Evolutionary conservation across 2,329 filamentous ascomycete genomes (phyloP), one percentile per base, ranked within the genome.

Genomic region (Hypoxylon sp.): DNA sequence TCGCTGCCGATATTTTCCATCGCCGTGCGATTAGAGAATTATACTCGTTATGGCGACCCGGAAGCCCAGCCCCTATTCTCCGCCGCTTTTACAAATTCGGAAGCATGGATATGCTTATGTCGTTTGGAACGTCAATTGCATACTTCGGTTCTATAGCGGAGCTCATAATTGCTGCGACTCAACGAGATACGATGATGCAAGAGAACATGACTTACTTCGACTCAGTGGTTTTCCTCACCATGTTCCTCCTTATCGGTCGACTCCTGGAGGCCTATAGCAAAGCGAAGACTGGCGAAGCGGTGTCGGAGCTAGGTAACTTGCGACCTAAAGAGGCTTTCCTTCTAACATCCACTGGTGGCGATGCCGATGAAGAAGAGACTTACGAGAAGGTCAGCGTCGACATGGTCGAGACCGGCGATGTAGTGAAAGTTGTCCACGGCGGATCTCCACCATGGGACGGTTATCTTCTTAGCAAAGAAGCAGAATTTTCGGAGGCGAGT

Each of bases 161-260:
- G 17, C n/a, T 60, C 2, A 52, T 60, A 8, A 46, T 60, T 15
- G n/a, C 56, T 15, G 32, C 56, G 4, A 52, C 32, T 35, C 35
- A 51, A 44, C 21, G 21, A 3, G 46, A 52, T n/a, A 7, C 31
- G 3, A 24, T 31, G 19, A 60, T 52, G 55, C 55, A 58, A 29
- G 46, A 50, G 15, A 58, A 50, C 15, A 50, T 48, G 19, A 62
- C 58, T n/a, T 62, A 62, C n/a, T 62, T 62, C 15, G 58, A 62
- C n/a, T 54, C 58, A 13, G 58, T 62, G 7, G 58, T 62, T 19
- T 62, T 62, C 4, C 48, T 62, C 6, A 62, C 58, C 39, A 62
- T 54, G 58, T 62, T 62, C 11, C 50, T 62, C 39, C 42, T 62
- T 0, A 54, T 62, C 21, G 58, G 58, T 2, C 58, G 58, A 27